phyloP scores from a whole-genome alignment of 192 early-diverging fungal species.

The Coemansia sp. region DNA sequence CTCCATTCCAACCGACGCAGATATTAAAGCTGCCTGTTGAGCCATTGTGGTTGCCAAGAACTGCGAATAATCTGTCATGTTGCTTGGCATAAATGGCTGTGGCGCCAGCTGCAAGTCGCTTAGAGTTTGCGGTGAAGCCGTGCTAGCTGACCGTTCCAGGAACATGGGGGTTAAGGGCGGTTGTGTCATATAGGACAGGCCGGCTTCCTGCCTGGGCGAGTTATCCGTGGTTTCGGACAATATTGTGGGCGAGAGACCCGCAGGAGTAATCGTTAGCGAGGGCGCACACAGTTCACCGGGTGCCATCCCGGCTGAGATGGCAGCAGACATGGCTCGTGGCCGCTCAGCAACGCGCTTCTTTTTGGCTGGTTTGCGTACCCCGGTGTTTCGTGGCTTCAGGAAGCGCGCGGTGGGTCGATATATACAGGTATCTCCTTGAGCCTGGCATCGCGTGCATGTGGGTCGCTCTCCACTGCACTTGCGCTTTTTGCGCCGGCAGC shows the following conservation, averaged over 20 bases:
- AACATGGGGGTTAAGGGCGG: neutral
- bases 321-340: constrained; percentile 39
- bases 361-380: constrained; percentile 11
- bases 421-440: constrained; percentile 30
- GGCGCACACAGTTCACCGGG: constrained; percentile 4
- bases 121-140: constrained; percentile 23
- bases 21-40: constrained; percentile 8
- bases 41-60: constrained; percentile 10
- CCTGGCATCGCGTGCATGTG: constrained; percentile 34
- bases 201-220: neutral
- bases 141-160: neutral
- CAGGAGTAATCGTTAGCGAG: neutral
- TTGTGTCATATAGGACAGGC: constrained; percentile 38
- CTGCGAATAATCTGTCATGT: constrained; percentile 10
- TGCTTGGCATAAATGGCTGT: constrained; percentile 16
- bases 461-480: constrained; percentile 49
- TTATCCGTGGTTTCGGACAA: neutral
- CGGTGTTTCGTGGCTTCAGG: constrained; percentile 26
- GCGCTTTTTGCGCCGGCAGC: constrained; percentile 50
- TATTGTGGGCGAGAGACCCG: neutral
- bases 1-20: neutral
- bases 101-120: constrained; percentile 8
- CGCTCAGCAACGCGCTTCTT: constrained; percentile 32
- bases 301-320: constrained; percentile 7
- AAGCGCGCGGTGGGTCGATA: constrained; percentile 43